Percentiles rank a stretch among this genome's conserved stretches.
Evolutionary conservation across 805 yeast genomes (phyloP).

Genomic region (Metschnikowia arizonensis): DNA sequence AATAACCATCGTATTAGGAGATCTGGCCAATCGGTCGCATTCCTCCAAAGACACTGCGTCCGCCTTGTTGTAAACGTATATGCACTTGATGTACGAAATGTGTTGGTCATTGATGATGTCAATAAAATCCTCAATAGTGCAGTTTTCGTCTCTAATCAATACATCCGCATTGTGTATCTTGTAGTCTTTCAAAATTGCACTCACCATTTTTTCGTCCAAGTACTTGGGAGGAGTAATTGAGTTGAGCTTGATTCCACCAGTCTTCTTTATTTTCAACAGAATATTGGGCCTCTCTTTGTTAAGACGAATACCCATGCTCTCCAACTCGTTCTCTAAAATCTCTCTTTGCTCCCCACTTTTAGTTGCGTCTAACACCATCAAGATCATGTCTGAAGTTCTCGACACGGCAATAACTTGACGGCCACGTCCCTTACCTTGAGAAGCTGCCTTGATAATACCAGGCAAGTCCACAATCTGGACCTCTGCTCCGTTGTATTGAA

Average conservation of each 20-base stretch:
- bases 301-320: constrained; percentile 87
- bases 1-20: constrained; percentile 90
- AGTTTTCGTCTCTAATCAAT: constrained; percentile 79
- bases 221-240: constrained; percentile 77
- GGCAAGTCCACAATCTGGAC: constrained; percentile 97
- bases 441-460: constrained; percentile 94
- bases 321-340: constrained; percentile 83
- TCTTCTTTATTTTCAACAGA: constrained; percentile 68
- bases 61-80: constrained; percentile 90
- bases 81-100: constrained; percentile 83
- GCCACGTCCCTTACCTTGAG: constrained; percentile 97
- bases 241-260: constrained; percentile 89
- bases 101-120: constrained; percentile 87
- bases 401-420: constrained; percentile 96
- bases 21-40: constrained; percentile 85
- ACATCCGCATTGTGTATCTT: constrained; percentile 93
- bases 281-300: constrained; percentile 78
- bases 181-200: constrained; percentile 76
- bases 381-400: constrained; percentile 84
- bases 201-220: constrained; percentile 75
- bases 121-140: constrained; percentile 86
- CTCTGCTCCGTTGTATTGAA: constrained; percentile 94
- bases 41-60: constrained; percentile 95
- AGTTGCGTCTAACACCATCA: constrained; percentile 95
- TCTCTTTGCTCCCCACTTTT: constrained; percentile 86